Evolutionary conservation across 2,329 filamentous ascomycete species (phyloP).

Genomic region (Apiospora marii): DNA sequence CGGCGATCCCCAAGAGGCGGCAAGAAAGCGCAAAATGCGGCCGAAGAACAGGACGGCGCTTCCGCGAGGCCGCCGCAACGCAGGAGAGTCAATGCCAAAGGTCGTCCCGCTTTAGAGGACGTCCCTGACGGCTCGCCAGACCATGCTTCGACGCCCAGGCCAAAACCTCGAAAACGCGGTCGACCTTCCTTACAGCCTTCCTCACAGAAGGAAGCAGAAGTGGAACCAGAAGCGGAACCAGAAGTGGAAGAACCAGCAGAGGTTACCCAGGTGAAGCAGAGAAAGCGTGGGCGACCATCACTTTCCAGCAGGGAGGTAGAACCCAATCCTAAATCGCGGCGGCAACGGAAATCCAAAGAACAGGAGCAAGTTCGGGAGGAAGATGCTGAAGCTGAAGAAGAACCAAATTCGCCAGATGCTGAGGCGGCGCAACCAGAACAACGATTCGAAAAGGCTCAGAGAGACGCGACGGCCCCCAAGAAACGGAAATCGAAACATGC

Average conservation of each 20-base stretch:
- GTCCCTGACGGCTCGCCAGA: not conserved
- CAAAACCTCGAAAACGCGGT: conserved; percentile 24
- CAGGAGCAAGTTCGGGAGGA: conserved; percentile 24
- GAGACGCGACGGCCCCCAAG: conserved; percentile 25
- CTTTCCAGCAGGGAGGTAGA: conserved; percentile 30
- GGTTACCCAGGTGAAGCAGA: conserved; percentile 27
- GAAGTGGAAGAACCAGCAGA: conserved; percentile 29
- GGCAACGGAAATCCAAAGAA: conserved; percentile 10
- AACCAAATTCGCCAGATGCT: conserved; percentile 25
- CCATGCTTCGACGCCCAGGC: not conserved
- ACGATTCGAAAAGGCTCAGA: conserved; percentile 26
- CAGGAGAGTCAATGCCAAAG: not conserved
- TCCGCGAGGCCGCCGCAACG: not conserved
- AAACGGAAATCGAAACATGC: conserved; percentile 12
- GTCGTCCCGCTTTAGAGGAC: not conserved
- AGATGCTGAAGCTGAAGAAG: conserved; percentile 23
- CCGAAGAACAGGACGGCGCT: not conserved
- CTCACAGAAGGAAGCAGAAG: not conserved
- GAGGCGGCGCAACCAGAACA: conserved; percentile 23
- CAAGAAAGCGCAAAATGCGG: not conserved
- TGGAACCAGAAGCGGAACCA: conserved; percentile 21
- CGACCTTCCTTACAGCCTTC: not conserved
- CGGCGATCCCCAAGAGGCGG: not conserved
- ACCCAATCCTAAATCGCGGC: not conserved
- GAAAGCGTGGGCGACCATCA: conserved; percentile 40